Base-by-base conservation (phyloP, 2,329 filamentous ascomycete species). In the Torrubiella hemipterigena region DNA sequence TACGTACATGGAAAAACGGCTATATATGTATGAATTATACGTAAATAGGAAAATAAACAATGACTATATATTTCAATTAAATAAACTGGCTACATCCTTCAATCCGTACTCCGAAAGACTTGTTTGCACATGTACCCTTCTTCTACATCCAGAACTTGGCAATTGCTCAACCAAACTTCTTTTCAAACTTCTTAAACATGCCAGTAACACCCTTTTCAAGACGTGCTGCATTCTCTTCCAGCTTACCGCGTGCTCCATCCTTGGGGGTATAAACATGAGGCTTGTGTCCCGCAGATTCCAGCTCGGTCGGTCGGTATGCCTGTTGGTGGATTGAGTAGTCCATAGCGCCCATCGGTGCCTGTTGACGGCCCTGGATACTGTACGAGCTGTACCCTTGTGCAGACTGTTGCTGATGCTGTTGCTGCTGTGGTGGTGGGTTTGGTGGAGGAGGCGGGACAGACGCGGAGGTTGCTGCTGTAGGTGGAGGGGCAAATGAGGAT, bases 141-240 rank as follows among this genome's bases (percentile, higher is more conserved):
- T n/a, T n/a, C n/a, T n/a, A n/a, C n/a, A n/a, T 29, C 29, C 31
- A 27, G 26, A 29, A 21, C 25, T 24, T 16, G 13, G 16, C 24
- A 29, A 27, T 27, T 32, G 16, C 30, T 51, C 44, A 74, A 0
- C 65, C 67, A 55, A 79, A 77, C 49, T 74, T 81, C 72, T 82
- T 84, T 59, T 86, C 81, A 53, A 86, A 67, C 58, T 77, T 83
- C 67, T 79, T 84, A 41, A 86, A 54, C 62, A 85, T 77, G 6
- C 76, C 73, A 17, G 73, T 69, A 5, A 85, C 69, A 2, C 78
- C 76, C 51, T 74, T 75, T 57, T 86, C 81, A 20, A 85, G 44
- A 43, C 71, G 66, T 17, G 72, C 74, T 0, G 78, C 73, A 37
- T 72, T 68, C 49, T 76, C 70, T 44, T 81, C 79, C 18, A 84